Percentiles rank a stretch among this genome's conserved stretches.
These are phyloP conservation scores for Parathielavia hyrcaniae DNA, from an alignment of 495 filamentous ascomycete genomes.

Conservation along the genomic window DNA sequence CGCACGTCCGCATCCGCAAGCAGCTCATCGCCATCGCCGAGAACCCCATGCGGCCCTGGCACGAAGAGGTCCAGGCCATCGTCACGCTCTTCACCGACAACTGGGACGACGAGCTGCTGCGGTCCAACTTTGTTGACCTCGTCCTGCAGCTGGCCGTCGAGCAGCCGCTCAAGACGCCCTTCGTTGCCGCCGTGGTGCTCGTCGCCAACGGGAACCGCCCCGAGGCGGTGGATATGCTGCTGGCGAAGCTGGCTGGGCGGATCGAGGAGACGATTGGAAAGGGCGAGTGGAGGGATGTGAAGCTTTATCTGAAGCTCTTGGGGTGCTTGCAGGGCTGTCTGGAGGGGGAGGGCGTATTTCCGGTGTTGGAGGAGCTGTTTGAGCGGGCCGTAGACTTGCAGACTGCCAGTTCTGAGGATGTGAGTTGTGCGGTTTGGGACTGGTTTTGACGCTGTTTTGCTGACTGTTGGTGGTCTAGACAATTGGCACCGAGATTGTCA, in stretches of 20 bases:
- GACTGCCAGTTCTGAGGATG: conserved; percentile 83
- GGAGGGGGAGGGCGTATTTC: conserved; percentile 80
- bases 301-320: conserved; percentile 80
- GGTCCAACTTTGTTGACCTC: conserved; percentile 61
- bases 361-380: conserved; percentile 78
- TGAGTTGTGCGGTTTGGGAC: conserved; percentile 39
- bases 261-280: conserved; percentile 56
- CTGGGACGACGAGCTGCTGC: conserved; percentile 67
- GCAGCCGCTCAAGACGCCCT: conserved; percentile 95
- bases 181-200: conserved; percentile 74
- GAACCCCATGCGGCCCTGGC: conserved; percentile 70
- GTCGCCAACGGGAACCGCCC: conserved; percentile 66
- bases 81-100: conserved; percentile 71
- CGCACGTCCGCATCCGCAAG: conserved; percentile 67
- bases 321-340: conserved; percentile 73
- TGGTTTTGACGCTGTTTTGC: not conserved
- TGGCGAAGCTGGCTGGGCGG: conserved; percentile 52
- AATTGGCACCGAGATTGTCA: conserved; percentile 83
- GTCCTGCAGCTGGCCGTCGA: conserved; percentile 71
- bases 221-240: conserved; percentile 61
- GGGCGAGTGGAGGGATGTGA: conserved; percentile 84
- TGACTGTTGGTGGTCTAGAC: conserved; percentile 42
- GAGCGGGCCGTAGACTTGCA: conserved; percentile 78
- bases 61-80: conserved; percentile 72
- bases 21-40: conserved; percentile 80